phyloP scores from a whole-genome alignment of 1,284 basidiomycete genomes.

The Tilletia walkeri region DNA sequence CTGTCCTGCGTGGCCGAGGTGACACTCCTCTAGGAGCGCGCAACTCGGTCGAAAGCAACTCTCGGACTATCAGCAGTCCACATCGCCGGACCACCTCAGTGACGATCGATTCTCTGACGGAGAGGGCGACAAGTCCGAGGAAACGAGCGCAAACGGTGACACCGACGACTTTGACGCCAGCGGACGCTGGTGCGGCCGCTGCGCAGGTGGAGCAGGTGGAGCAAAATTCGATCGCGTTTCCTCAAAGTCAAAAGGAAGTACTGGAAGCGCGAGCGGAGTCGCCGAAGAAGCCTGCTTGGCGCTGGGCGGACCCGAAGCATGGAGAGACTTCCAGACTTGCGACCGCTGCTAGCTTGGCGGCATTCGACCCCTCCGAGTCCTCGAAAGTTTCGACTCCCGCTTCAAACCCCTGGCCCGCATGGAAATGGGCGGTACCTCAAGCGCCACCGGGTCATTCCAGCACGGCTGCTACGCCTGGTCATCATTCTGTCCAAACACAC shows the following conservation, averaged over 20 bases:
- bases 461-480: not conserved
- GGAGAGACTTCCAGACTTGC: not conserved
- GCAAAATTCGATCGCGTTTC: not conserved
- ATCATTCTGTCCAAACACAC: not conserved
- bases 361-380: not conserved
- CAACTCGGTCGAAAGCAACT: too few relatives aligned
- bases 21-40: too few relatives aligned
- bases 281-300: too few relatives aligned
- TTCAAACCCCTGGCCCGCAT: not conserved
- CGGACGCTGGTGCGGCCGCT: not conserved
- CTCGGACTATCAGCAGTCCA: too few relatives aligned
- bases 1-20: too few relatives aligned
- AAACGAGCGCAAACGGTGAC: not conserved
- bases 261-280: too few relatives aligned
- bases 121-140: not conserved
- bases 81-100: not conserved
- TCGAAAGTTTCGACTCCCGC: not conserved
- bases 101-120: not conserved
- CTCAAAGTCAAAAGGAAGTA: not conserved
- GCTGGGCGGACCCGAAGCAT: too few relatives aligned
- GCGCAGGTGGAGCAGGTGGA: not conserved
- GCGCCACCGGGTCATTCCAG: not conserved
- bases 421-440: not conserved
- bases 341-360: not conserved
- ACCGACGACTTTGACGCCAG: not conserved